A percentile compares a stretch with the other conserved stretches of the same genome.
These are phyloP conservation scores for Candida sakaeoensis DNA, from an alignment of 805 yeast species.

Conservation along the genomic window DNA sequence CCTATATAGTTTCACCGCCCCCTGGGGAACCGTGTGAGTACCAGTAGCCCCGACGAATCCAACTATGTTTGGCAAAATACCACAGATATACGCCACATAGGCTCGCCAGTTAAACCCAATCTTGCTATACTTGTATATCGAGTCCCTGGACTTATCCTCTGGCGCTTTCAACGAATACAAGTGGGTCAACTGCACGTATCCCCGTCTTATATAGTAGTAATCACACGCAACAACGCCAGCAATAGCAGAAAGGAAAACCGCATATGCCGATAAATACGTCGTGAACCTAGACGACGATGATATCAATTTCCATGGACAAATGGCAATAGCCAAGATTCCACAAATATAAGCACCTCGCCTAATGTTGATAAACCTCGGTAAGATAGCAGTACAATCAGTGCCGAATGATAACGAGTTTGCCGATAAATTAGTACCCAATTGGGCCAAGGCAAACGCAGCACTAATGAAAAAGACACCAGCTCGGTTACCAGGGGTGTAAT, in stretches of 20 bases:
- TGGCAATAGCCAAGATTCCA: conserved; percentile 35
- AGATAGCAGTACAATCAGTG: conserved; percentile 38
- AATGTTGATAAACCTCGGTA: conserved; percentile 37
- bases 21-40: conserved; percentile 62
- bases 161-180: conserved; percentile 50
- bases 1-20: conserved; percentile 70
- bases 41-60: conserved; percentile 86
- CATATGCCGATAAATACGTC: conserved; percentile 40
- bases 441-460: conserved; percentile 38
- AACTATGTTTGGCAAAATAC: conserved; percentile 77
- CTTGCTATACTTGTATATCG: conserved; percentile 56
- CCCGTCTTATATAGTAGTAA: conserved; percentile 62
- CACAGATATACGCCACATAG: conserved; percentile 71
- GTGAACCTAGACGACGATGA: conserved; percentile 38
- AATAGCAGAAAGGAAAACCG: conserved; percentile 40
- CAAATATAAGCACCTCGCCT: conserved; percentile 41
- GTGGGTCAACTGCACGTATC: conserved; percentile 59
- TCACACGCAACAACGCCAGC: conserved; percentile 42
- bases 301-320: conserved; percentile 42
- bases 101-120: conserved; percentile 84
- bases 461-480: conserved; percentile 42
- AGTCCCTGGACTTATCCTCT: conserved; percentile 21
- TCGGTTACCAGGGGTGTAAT: conserved; percentile 36
- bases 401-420: conserved; percentile 42
- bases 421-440: conserved; percentile 39